Base-by-base conservation (phyloP, 768 basidiomycete genomes). In the Lactifluus subvellereus region DNA sequence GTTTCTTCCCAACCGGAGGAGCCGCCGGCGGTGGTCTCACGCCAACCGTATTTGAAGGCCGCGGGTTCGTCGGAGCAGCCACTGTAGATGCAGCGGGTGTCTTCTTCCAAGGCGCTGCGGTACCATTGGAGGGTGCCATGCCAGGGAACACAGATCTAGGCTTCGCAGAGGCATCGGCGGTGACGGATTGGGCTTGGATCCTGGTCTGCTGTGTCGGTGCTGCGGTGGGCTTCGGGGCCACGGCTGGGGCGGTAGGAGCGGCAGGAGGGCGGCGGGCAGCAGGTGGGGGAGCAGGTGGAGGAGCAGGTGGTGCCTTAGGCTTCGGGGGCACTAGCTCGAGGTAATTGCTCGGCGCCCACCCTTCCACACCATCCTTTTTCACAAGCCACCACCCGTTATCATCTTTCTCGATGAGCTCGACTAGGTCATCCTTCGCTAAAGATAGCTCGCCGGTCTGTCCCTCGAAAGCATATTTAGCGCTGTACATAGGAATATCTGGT, bases 361-460 rank as follows among this genome's bases (percentile, higher is more conserved):
- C 97, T 72, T 98, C 94, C 18, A 77, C 75, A 2, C 82, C 82
- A 57, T 80, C 82, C 74, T 89, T 93, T 80, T 88, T 91, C 60
- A 98, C 88, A 37, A 97, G 80, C 96, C 97, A 98, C 97, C 97
- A 99, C 3, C 96, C 97, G 69, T 96, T 96, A 63, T 94, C 85
- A 71, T 88, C 87, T 72, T 97, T 94, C 77, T 96, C 88, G 37
- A 94, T 79, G 20, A 98, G 78, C 76, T 98, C 95, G 1, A 98
- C 91, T 3, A 90, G 61, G 64, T 98, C 97, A 69, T 94, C 97
- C 74, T 98, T 98, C 67, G 81, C 82, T 56, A 99, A 74, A 6
- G 85, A 78, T 81, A 98, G 87, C 74, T 99, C 97, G 13, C 95
- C 95, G 38, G 88, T 87, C 74, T 98, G 91, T 2, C 94, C 95